Evolutionary conservation across 2,329 filamentous ascomycete genomes (phyloP).

Genomic region (Pleurostoma richardsiae): DNA sequence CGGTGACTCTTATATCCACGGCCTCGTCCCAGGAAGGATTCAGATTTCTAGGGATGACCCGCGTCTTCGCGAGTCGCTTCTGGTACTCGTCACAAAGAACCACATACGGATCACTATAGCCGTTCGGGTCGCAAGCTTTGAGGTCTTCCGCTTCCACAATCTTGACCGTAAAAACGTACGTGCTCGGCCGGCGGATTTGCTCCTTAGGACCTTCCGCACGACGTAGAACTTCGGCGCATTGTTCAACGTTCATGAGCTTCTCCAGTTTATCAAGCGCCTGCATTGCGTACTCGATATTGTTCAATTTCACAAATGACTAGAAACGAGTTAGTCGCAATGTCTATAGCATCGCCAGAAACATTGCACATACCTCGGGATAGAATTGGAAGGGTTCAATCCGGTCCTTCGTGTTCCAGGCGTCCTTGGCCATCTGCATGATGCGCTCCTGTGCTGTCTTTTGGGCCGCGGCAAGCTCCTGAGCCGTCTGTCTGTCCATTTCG

Average conservation of each 20-base stretch:
- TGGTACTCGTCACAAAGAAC: slow-evolving; percentile 97
- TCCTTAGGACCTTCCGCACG: slow-evolving; percentile 65
- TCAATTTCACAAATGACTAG: slow-evolving; percentile 93
- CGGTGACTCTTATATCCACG: slow-evolving; percentile 89
- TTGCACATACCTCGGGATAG: slow-evolving; percentile 69
- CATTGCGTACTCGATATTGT: slow-evolving; percentile 95
- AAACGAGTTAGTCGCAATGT: slow-evolving; percentile 19
- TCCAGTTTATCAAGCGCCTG: slow-evolving; percentile 88
- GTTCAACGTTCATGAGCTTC: slow-evolving; percentile 84
- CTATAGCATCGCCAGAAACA: not conserved
- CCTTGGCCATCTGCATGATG: slow-evolving; percentile 88
- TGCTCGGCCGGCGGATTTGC: slow-evolving; percentile 62
- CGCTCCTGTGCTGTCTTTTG: slow-evolving; percentile 84
- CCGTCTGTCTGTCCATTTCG: slow-evolving; percentile 90
- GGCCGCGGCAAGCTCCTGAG: slow-evolving; percentile 76
- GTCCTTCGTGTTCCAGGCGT: slow-evolving; percentile 86
- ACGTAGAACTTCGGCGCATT: slow-evolving; percentile 76
- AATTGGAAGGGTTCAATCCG: slow-evolving; percentile 97
- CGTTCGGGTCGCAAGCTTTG: slow-evolving; percentile 95
- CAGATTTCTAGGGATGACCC: slow-evolving; percentile 82
- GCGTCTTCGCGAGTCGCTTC: slow-evolving; percentile 90
- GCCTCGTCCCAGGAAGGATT: slow-evolving; percentile 98
- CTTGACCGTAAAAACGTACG: slow-evolving; percentile 98
- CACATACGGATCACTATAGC: slow-evolving; percentile 92
- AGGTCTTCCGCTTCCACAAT: slow-evolving; percentile 96